Percentiles rank a stretch among this genome's conserved stretches.
phyloP scores from a whole-genome alignment of 495 filamentous ascomycete genomes.

The Letharia lupina region DNA sequence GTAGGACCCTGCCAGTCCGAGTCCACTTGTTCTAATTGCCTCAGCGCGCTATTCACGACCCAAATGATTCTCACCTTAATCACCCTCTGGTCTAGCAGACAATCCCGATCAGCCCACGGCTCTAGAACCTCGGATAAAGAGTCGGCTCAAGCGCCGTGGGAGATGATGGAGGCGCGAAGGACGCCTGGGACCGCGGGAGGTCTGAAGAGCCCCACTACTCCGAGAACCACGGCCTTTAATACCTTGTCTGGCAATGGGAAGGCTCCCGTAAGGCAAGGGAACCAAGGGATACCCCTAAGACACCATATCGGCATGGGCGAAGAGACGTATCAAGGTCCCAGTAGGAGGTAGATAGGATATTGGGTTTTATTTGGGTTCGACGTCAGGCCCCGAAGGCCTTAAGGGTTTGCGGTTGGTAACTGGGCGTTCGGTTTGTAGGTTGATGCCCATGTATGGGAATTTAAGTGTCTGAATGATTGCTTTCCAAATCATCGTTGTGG shows the following conservation, averaged over 20 bases:
- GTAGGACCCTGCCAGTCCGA: constrained; percentile 35
- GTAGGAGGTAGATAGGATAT: constrained; percentile 9
- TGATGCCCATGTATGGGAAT: neutral
- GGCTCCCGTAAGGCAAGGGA: constrained; percentile 16
- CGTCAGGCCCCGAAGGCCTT: neutral
- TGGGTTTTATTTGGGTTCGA: neutral
- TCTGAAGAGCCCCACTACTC: constrained; percentile 33
- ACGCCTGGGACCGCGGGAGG: constrained; percentile 23
- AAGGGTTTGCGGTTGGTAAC: neutral
- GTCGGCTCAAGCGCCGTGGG: constrained; percentile 20
- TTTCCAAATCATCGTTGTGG: neutral
- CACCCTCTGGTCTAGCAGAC: constrained; percentile 50
- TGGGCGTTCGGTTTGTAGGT: neutral
- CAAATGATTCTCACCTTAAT: constrained; percentile 50
- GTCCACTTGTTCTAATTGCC: constrained; percentile 32
- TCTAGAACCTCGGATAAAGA: constrained; percentile 18
- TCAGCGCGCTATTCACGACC: constrained; percentile 46
- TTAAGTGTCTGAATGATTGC: neutral
- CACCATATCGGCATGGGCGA: constrained; percentile 27
- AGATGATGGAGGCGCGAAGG: constrained; percentile 22
- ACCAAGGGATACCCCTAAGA: constrained; percentile 21
- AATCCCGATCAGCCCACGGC: constrained; percentile 12
- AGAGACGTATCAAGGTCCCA: constrained; percentile 23
- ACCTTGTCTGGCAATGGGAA: constrained; percentile 20
- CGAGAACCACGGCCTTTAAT: constrained; percentile 39